A percentile compares a stretch with the other conserved stretches of the same genome.
Conservation (phyloP, 1,284 basidiomycete species). For the Microbotryomycetes sp. region DNA sequence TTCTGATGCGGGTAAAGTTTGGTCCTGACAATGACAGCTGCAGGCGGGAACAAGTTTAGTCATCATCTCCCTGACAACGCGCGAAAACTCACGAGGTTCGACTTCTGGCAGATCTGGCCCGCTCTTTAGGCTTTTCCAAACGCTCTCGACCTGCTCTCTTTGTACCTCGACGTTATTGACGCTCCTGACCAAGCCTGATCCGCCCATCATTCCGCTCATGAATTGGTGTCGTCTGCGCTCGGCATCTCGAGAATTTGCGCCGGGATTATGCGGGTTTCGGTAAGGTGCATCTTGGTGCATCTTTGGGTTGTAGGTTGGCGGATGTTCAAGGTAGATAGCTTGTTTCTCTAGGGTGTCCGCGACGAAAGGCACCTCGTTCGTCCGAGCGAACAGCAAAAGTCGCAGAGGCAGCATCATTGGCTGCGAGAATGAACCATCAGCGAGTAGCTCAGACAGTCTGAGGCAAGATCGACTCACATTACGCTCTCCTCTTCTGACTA, state of each 20-base stretch:
- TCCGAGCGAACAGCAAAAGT: constrained; percentile 83
- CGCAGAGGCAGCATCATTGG: constrained; percentile 71
- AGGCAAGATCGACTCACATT: constrained; percentile 36
- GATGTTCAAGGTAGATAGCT: constrained; percentile 71
- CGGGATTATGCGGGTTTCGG: constrained; percentile 78
- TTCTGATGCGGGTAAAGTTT: constrained; percentile 93
- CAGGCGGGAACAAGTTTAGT: constrained; percentile 13
- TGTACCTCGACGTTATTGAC: constrained; percentile 80
- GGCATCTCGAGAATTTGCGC: constrained; percentile 39
- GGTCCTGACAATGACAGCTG: constrained; percentile 78
- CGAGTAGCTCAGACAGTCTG: not conserved
- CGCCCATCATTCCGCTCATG: constrained; percentile 2
- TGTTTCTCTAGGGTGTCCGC: constrained; percentile 57
- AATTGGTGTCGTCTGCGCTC: constrained; percentile 21
- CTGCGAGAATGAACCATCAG: constrained; percentile 43
- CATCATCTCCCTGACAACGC: constrained; percentile 18
- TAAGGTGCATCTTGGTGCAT: constrained; percentile 62
- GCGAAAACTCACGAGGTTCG: constrained; percentile 58
- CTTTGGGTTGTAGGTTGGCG: constrained; percentile 51
- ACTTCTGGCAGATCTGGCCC: constrained; percentile 81
- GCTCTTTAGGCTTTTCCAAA: constrained; percentile 79
- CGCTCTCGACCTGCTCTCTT: constrained; percentile 82
- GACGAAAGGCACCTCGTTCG: constrained; percentile 77
- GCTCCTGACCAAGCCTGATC: not conserved
- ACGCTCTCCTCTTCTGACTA: constrained; percentile 42